These are phyloP conservation scores for Tetrahymena malaccensis DNA, from an alignment of 73 alveolate species.

Conservation along the genomic window DNA sequence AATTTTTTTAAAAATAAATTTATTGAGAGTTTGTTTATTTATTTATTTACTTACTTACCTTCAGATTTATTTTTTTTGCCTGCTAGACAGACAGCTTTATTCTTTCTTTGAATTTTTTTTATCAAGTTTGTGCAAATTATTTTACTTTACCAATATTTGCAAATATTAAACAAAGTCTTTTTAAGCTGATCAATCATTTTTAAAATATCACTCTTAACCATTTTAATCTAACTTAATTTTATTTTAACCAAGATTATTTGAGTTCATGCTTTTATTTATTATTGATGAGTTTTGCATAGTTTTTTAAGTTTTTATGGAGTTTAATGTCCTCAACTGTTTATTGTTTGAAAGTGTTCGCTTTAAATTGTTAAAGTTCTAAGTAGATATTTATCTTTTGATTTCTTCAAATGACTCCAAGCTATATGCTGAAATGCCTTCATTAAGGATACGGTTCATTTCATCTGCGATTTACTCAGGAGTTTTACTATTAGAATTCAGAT, in stretches of 20 bases:
- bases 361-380: neutral
- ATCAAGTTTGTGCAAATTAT: too few relatives aligned
- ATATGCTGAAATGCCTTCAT: neutral
- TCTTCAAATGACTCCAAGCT: neutral
- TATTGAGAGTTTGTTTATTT: too few relatives aligned
- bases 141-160: too few relatives aligned
- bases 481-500: neutral
- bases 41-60: too few relatives aligned
- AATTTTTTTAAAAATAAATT: too few relatives aligned
- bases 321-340: neutral
- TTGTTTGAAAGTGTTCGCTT: neutral
- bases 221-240: neutral
- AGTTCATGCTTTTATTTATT: neutral
- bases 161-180: too few relatives aligned
- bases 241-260: neutral
- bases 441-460: neutral
- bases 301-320: neutral
- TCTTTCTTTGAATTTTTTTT: too few relatives aligned
- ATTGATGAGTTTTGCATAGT: neutral
- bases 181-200: too few relatives aligned
- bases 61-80: too few relatives aligned
- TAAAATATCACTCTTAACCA: neutral
- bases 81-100: too few relatives aligned
- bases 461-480: neutral
- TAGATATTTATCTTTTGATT: neutral